Percentiles rank a stretch among this genome's conserved stretches.
Conservation (phyloP, 169 alveolate species). For the Cytauxzoon felis region DNA sequence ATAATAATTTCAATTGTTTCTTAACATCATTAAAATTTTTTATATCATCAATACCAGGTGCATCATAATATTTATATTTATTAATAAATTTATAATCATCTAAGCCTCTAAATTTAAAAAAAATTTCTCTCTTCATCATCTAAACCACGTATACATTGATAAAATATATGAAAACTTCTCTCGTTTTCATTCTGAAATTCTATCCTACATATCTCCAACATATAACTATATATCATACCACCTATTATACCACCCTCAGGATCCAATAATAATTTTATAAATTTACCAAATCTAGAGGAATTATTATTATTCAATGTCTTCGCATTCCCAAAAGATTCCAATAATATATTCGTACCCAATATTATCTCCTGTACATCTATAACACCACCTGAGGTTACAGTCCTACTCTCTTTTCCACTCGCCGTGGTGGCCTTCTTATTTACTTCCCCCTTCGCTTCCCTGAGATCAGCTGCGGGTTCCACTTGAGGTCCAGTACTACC, state of each 20-base stretch:
- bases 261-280: conserved; percentile 88
- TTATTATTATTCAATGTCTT: conserved; percentile 96
- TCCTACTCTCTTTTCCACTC: too few relatives aligned
- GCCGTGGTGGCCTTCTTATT: too few relatives aligned
- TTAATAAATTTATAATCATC: conserved; percentile 62
- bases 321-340: conserved; percentile 99
- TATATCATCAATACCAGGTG: conserved; percentile 71
- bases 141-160: conserved; percentile 72
- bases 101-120: conserved; percentile 29
- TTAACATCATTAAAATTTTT: conserved; percentile 55
- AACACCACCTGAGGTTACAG: background rate
- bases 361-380: conserved; percentile 39
- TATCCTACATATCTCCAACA: conserved; percentile 94
- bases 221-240: conserved; percentile 91
- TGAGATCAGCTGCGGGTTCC: too few relatives aligned
- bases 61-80: conserved; percentile 69
- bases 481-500: too few relatives aligned
- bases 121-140: conserved; percentile 20
- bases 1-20: conserved; percentile 35
- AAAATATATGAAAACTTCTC: conserved; percentile 95
- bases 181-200: conserved; percentile 84
- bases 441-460: too few relatives aligned
- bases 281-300: conserved; percentile 97
- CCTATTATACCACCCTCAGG: conserved; percentile 83
- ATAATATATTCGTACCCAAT: conserved; percentile 89